These are phyloP conservation scores for Cercospora zeae-maydis DNA, from an alignment of 2,329 filamentous ascomycete species.

Conservation along the genomic window DNA sequence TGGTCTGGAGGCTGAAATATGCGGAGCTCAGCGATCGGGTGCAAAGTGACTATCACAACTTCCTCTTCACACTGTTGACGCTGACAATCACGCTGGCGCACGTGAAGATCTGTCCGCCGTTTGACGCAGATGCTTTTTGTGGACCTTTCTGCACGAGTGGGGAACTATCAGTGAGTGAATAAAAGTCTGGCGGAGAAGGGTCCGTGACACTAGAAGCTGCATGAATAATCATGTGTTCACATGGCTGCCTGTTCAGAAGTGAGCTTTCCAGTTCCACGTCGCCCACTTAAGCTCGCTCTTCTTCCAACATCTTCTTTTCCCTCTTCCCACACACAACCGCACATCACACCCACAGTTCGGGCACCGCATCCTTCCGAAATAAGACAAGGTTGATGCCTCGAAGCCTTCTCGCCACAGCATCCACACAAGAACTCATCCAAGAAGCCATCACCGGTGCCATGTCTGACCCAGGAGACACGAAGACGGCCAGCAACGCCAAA, in stretches of 20 bases:
- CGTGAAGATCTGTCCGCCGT: neutral
- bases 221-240: conserved; percentile 1
- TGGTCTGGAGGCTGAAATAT: neutral
- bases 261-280: neutral
- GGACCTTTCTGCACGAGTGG: neutral
- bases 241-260: conserved; percentile 4
- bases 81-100: neutral
- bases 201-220: neutral
- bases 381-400: neutral
- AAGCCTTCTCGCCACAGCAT: neutral
- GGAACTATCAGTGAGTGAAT: neutral
- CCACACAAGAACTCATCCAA: conserved; percentile 7
- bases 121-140: neutral
- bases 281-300: neutral
- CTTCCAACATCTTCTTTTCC: conserved; percentile 10
- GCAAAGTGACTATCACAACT: neutral
- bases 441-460: conserved; percentile 18
- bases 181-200: neutral
- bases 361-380: conserved; percentile 6
- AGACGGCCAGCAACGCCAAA: conserved; percentile 21
- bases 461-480: conserved; percentile 19
- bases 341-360: neutral
- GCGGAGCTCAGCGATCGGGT: neutral
- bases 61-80: neutral
- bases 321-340: conserved; percentile 3